A percentile compares a stretch with the other conserved stretches of the same genome.
phyloP scores from a whole-genome alignment of 257 asterid genomes.

The Jacaranda mimosifolia region DNA sequence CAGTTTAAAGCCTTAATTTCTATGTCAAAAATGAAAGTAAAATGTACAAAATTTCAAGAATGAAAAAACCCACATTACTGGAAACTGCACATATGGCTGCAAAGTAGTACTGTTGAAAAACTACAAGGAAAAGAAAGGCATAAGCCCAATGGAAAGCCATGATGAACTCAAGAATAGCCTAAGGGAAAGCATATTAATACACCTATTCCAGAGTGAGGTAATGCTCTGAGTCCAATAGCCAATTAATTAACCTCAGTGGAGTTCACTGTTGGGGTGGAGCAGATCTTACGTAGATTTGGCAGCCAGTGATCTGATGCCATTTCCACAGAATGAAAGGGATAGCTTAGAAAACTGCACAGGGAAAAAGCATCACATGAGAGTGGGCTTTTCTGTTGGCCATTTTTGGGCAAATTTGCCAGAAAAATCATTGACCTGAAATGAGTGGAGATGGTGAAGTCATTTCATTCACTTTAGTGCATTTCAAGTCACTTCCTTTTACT shows the following conservation, averaged over 20 bases:
- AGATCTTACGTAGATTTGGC: conserved; percentile 22
- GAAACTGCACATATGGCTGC: conserved; percentile 34
- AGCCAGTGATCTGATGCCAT: conserved; percentile 15
- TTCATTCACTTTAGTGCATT: conserved; percentile 20
- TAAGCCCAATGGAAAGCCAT: conserved; percentile 40
- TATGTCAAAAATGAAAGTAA: neutral
- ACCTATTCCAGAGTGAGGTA: conserved; percentile 19
- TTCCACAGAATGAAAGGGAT: conserved; percentile 16
- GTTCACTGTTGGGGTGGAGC: conserved; percentile 9
- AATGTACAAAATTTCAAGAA: neutral
- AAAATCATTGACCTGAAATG: neutral
- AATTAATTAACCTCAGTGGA: conserved; percentile 12
- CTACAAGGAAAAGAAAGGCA: conserved; percentile 31
- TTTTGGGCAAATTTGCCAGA: conserved; percentile 16
- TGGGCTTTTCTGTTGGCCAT: conserved; percentile 26
- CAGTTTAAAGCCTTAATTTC: neutral
- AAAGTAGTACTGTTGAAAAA: conserved; percentile 25
- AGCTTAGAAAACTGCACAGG: neutral
- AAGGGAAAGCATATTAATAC: conserved; percentile 32
- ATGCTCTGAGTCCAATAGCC: neutral
- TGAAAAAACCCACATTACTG: conserved; percentile 40
- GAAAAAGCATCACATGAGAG: conserved; percentile 1
- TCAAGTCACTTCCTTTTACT: neutral
- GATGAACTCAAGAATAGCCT: neutral
- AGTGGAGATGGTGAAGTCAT: conserved; percentile 34